Base-by-base conservation (phyloP, 192 early-diverging fungal species). In the Thamnidium elegans region DNA sequence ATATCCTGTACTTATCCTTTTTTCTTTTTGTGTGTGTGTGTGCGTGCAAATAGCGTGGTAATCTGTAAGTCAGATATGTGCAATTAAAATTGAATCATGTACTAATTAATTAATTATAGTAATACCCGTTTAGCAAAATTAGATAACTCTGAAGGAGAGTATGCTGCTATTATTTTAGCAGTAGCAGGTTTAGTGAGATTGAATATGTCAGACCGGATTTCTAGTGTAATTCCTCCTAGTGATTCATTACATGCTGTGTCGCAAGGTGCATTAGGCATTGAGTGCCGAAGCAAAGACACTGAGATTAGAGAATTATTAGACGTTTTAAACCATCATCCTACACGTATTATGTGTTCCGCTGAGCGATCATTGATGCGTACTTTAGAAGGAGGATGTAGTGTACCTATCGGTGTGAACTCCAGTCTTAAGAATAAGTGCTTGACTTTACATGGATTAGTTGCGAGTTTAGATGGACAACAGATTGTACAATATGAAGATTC, bases 361-460 rank as follows among this genome's bases (percentile, higher is more conserved):
- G 94, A 98, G 70, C 90, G 94, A 8, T 78, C 86, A 43, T 81
- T 95, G 63, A 94, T 96, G 92, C 81, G 89, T 15, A 80, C 75
- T 34, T 76, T 98, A 17, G 93, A 98, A 78, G 96, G 96, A 43
- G 96, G 96, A 8, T 98, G 96, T 79, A 90, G 86, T 39, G 94
- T 98, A 43, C 95, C 96, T 6, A 87, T 97, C 65, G 96, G 94
- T 32, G 94, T 95, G 9, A 83, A 73, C 63, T 82, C 90, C 0
- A 56, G 60, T 54, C 87, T 83, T 77, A 50, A 51, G 21, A 68
- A 76, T 13, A 54, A 62, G 1, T 32, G 31, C 30, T 72, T 94
- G 36, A 48, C 23, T 13, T 64, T 97, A 60, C 75, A 65, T 56
- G 92, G 86, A 0, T 58, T 87, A 30, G 95, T 97, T 0, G 82